phyloP scores from a whole-genome alignment of 441 rosid species.

The Gossypium davidsonii region DNA sequence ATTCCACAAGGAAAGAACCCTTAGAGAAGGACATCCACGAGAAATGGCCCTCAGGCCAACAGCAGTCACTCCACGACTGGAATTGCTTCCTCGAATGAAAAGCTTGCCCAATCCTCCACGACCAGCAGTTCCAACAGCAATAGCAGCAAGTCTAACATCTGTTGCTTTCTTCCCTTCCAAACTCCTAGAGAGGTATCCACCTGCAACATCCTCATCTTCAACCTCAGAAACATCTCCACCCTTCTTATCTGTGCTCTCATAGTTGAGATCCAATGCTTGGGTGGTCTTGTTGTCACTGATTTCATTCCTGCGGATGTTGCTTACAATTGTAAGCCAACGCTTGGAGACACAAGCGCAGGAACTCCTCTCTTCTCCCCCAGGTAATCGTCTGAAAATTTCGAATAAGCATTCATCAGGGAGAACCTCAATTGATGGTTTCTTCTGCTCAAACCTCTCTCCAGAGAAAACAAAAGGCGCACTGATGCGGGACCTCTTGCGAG shows the following conservation, averaged over 20 bases:
- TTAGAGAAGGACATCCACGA: slow-evolving; percentile 66
- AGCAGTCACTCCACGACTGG: slow-evolving; percentile 48
- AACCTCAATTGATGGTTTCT: slow-evolving; percentile 49
- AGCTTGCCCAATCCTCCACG: slow-evolving; percentile 85
- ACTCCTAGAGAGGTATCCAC: slow-evolving; percentile 70
- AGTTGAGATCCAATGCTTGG: slow-evolving; percentile 7
- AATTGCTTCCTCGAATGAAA: slow-evolving; percentile 46
- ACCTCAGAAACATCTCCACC: slow-evolving; percentile 15
- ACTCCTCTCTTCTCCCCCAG: slow-evolving; percentile 64
- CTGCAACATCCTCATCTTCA: slow-evolving; percentile 30
- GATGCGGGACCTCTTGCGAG: slow-evolving; percentile 72
- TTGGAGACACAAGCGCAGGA: slow-evolving; percentile 73
- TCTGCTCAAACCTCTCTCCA: slow-evolving; percentile 39
- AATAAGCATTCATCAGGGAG: slow-evolving; percentile 93
- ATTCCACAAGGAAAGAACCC: slow-evolving; percentile 68
- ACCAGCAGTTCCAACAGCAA: slow-evolving; percentile 73
- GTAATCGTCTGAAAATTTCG: slow-evolving; percentile 69
- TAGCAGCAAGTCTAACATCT: slow-evolving; percentile 77
- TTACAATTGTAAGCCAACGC: slow-evolving; percentile 74
- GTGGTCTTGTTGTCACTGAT: slow-evolving; percentile 24
- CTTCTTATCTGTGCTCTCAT: slow-evolving; percentile 15
- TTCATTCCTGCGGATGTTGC: slow-evolving; percentile 57
- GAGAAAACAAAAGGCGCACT: slow-evolving; percentile 47
- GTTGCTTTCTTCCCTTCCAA: slow-evolving; percentile 91
- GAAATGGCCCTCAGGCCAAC: slow-evolving; percentile 64